Evolutionary conservation across 1,284 basidiomycete species (phyloP).

Genomic region (Malassezia yamatoensis): DNA sequence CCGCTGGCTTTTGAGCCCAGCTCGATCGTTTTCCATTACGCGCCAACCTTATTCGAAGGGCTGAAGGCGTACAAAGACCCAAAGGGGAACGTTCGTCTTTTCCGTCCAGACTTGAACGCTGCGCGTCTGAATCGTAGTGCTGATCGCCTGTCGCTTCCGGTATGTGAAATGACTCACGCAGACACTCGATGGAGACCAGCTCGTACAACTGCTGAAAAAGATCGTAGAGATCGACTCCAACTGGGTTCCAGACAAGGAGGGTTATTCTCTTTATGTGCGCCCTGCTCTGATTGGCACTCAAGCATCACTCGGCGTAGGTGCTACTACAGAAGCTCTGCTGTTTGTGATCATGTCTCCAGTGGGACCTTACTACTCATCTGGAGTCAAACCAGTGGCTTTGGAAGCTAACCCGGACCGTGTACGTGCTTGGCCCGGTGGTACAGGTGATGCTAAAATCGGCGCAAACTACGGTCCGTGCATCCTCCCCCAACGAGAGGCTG

Average conservation of each 20-base stretch:
- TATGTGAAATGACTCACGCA: conserved; percentile 49
- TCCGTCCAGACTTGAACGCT: conserved; percentile 98
- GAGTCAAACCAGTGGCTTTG: conserved; percentile 89
- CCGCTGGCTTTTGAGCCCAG: conserved; percentile 70
- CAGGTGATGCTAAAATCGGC: conserved; percentile 44
- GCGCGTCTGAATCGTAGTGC: conserved; percentile 63
- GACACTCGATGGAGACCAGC: conserved; percentile 67
- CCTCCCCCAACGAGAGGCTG: conserved; percentile 70
- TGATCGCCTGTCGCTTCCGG: conserved; percentile 60
- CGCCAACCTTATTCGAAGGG: conserved; percentile 78
- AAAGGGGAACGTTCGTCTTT: conserved; percentile 70
- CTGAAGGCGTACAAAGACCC: conserved; percentile 86
- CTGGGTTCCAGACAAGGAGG: conserved; percentile 83
- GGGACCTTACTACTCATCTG: conserved; percentile 76
- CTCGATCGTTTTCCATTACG: conserved; percentile 85
- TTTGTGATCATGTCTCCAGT: conserved; percentile 86
- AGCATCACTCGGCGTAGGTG: conserved; percentile 72
- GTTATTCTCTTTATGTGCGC: conserved; percentile 77
- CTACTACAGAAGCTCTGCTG: conserved; percentile 76
- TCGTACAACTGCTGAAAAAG: conserved; percentile 77
- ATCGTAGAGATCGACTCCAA: conserved; percentile 75
- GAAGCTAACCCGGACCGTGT: conserved; percentile 83
- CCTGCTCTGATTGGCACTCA: conserved; percentile 86
- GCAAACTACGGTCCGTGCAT: conserved; percentile 45
- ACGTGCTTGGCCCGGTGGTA: conserved; percentile 46